A percentile compares a stretch with the other conserved stretches of the same genome.
Evolutionary conservation across 768 basidiomycete species (phyloP).

Genomic region (Amanita muscaria): DNA sequence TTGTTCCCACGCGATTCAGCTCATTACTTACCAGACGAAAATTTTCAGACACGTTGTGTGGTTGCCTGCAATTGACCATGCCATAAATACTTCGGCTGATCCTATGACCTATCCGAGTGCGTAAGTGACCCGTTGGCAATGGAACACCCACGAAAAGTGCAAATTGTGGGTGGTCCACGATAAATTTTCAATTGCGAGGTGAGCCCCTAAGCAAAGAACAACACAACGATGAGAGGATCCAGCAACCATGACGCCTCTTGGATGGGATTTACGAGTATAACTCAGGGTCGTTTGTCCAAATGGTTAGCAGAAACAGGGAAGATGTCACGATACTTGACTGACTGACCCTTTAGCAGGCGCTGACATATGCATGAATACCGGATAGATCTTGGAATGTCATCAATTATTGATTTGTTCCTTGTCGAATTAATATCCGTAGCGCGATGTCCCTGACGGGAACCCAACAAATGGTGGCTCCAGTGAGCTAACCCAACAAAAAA

Average conservation of each 20-base stretch:
- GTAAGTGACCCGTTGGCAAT: not conserved
- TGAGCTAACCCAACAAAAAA: slow-evolving; percentile 1
- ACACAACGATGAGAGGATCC: too few species aligned
- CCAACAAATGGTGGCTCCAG: not conserved
- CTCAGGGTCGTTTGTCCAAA: not conserved
- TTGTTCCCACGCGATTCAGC: too few species aligned
- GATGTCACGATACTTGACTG: too few species aligned
- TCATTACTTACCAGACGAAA: too few species aligned
- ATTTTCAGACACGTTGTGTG: too few species aligned
- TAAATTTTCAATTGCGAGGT: too few species aligned
- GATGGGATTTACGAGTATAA: not conserved
- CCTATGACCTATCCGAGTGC: too few species aligned
- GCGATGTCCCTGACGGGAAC: slow-evolving; percentile 5
- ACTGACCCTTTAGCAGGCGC: not conserved
- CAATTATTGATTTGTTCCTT: slow-evolving; percentile 2
- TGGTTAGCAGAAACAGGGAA: too few species aligned
- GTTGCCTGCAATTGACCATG: not conserved
- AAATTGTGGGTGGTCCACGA: too few species aligned
- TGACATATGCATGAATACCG: not conserved
- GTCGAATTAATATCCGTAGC: slow-evolving; percentile 8
- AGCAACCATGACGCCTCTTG: too few species aligned
- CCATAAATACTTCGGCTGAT: not conserved
- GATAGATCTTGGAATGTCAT: slow-evolving; percentile 3
- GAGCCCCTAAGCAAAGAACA: too few species aligned
- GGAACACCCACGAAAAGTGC: too few species aligned